These are phyloP conservation scores for Boletus eberwhitei DNA, from an alignment of 768 basidiomycete species.

Conservation along the genomic window DNA sequence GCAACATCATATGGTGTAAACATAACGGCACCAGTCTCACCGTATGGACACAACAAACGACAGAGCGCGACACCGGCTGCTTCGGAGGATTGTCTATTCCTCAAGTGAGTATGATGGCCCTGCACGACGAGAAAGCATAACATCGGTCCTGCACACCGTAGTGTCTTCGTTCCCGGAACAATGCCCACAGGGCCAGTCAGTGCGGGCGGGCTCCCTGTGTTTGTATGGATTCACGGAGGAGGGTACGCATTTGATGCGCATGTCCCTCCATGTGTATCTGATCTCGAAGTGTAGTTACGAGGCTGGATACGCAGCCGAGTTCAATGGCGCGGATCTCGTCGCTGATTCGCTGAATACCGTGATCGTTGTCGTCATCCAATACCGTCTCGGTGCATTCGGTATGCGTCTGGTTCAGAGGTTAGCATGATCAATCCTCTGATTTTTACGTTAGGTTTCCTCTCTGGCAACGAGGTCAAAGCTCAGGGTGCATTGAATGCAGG, in stretches of 20 bases:
- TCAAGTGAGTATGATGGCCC: slow-evolving; percentile 11
- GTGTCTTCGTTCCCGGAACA: slow-evolving; percentile 12
- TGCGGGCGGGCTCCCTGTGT: slow-evolving; percentile 24
- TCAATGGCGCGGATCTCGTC: slow-evolving; percentile 25
- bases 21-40: slow-evolving; percentile 5
- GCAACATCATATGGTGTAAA: not conserved
- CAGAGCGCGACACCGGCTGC: not conserved
- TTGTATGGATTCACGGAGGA: slow-evolving; percentile 39
- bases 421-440: not conserved
- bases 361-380: slow-evolving; percentile 32
- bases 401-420: not conserved
- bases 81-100: slow-evolving; percentile 34
- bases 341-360: slow-evolving; percentile 20
- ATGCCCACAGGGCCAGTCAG: not conserved
- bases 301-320: slow-evolving; percentile 14
- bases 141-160: not conserved
- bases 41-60: slow-evolving; percentile 4
- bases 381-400: slow-evolving; percentile 37
- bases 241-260: slow-evolving; percentile 15
- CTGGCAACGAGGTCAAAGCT: slow-evolving; percentile 29
- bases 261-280: not conserved
- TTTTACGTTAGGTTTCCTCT: slow-evolving; percentile 28
- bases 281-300: slow-evolving; percentile 20
- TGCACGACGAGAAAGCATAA: too few species aligned
- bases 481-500: slow-evolving; percentile 35